Conservation (phyloP, 768 basidiomycete genomes). For the Tricholomella constricta region DNA sequence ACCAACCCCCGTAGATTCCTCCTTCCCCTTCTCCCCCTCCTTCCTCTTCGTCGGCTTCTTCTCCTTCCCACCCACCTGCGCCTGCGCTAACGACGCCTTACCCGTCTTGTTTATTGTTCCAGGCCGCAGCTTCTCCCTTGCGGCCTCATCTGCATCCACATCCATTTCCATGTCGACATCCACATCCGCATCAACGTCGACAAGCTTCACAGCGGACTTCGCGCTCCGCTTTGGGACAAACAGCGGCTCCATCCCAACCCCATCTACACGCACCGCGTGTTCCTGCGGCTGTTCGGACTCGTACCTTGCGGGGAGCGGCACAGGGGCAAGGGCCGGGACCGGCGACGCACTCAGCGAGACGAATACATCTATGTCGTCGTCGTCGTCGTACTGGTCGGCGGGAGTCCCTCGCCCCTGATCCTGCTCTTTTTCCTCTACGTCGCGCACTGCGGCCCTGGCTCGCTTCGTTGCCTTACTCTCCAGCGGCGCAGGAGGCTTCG, state of each 20-base stretch:
- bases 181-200: background rate
- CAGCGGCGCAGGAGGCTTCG: background rate
- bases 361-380: slow-evolving; percentile 5
- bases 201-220: slow-evolving; percentile 1
- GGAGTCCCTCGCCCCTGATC: background rate
- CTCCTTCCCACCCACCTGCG: background rate
- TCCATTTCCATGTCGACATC: background rate
- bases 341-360: background rate
- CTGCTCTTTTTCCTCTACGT: slow-evolving; percentile 4
- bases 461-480: slow-evolving; percentile 14
- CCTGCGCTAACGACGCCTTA: background rate
- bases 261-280: background rate
- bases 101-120: background rate
- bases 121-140: background rate
- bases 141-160: slow-evolving; percentile 4
- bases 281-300: background rate
- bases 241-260: slow-evolving; percentile 11
- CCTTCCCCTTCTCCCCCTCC: slow-evolving; percentile 9
- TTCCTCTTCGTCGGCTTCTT: slow-evolving; percentile 5
- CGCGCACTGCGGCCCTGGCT: slow-evolving; percentile 11
- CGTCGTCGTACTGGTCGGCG: background rate
- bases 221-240: slow-evolving; percentile 11
- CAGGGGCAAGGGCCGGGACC: background rate
- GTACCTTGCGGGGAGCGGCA: background rate
- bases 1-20: no score